Base-by-base conservation (phyloP, 1,284 basidiomycete species). In the Singerocomus inundabilis region DNA sequence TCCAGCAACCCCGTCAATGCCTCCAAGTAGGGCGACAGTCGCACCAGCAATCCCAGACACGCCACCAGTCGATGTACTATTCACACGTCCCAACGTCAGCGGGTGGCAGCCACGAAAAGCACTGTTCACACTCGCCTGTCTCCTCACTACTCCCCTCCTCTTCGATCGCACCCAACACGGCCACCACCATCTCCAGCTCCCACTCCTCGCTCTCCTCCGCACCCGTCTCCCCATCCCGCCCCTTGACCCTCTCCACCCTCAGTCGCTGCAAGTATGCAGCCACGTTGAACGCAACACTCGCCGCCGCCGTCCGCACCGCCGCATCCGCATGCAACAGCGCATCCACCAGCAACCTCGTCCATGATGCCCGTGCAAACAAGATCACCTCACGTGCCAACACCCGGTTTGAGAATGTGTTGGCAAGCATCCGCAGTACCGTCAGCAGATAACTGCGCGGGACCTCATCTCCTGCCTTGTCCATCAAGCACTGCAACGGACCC, bases 181-280 rank as follows among this genome's bases (percentile, higher is more conserved):
- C 93, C 58, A 84, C 90, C 4, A 86, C 72, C 16, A 94, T 70
- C 70, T 95, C 93, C 0, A 88, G 73, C 61, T 91, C 84, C 91
- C 91, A 94, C 46, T 93, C 91, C 29, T 78, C 85, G 54, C 85
- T 76, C 51, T 78, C 78, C 37, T 77, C 78, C 6, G 61, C 66
- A 55, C 66, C 57, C 47, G 57, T 56, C 8, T 60, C 64, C 25
- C 68, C 68, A 42, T 68, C 63, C 15, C 63, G 66, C 24, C 72
- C 72, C 52, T 71, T 64, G 28, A 72, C 62, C 55, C 64, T 71
- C 36, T 80, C 79, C 8, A 81, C 70, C 36, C 85, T 67, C 16
- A 70, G 72, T 46, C 72, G 76, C 68, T 93, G 91, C 44, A 89
- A 60, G 61, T 75, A 76, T 4, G 77, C 81, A 1, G 85, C 79